A percentile compares a stretch with the other conserved stretches of the same genome.
Conservation (phyloP, 116 monocot genomes). For the Phalaenopsis hybrid region DNA sequence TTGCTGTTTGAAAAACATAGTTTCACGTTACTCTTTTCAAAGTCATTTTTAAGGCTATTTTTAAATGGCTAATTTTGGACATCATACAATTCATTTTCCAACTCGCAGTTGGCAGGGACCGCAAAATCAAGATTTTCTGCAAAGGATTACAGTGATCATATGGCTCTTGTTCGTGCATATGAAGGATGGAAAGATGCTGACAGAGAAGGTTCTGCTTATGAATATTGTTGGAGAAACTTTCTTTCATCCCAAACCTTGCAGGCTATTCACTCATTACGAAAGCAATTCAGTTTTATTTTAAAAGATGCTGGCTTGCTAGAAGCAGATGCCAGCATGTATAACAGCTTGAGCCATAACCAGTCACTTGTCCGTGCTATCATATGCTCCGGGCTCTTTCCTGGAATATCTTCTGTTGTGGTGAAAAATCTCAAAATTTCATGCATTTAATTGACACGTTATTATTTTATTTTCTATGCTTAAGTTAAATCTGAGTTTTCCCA, state of each 20-base stretch:
- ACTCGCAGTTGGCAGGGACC: constrained; percentile 77
- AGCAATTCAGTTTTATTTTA: constrained; percentile 86
- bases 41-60: not conserved
- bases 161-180: constrained; percentile 96
- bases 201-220: constrained; percentile 91
- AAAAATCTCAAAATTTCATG: constrained; percentile 7
- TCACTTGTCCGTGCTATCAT: constrained; percentile 88
- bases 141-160: constrained; percentile 99
- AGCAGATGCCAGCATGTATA: constrained; percentile 41
- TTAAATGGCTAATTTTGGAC: not conserved
- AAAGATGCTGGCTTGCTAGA: constrained; percentile 80
- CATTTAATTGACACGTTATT: not conserved
- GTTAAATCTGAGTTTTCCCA: constrained; percentile 9
- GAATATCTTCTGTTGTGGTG: constrained; percentile 93
- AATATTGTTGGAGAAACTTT: constrained; percentile 98
- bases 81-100: constrained; percentile 4
- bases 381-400: constrained; percentile 89
- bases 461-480: constrained; percentile 1
- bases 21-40: no score
- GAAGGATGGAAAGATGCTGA: constrained; percentile 99
- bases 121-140: constrained; percentile 98
- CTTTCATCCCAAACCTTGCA: constrained; percentile 95
- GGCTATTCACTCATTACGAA: constrained; percentile 89
- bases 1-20: not conserved
- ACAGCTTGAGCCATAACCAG: constrained; percentile 91